These are phyloP conservation scores for Serendipita sp. DNA, from an alignment of 768 basidiomycete genomes.

Conservation along the genomic window DNA sequence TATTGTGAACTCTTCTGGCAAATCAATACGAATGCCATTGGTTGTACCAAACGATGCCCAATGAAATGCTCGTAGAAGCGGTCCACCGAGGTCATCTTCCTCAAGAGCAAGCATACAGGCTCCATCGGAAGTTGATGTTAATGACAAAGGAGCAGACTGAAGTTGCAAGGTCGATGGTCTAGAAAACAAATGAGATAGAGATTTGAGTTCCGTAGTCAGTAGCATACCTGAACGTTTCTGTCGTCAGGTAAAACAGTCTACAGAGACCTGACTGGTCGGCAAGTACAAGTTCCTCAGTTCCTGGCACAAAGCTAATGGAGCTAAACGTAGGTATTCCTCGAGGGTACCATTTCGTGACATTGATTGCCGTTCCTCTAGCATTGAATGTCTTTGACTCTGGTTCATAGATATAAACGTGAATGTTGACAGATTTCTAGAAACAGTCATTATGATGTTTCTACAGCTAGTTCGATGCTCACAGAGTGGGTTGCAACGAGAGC, in stretches of 20 bases:
- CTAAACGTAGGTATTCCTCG: not conserved
- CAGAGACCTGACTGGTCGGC: not conserved
- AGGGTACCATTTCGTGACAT: not conserved
- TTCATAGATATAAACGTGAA: slow-evolving; percentile 2
- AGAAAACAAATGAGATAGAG: not conserved
- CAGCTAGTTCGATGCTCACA: not conserved
- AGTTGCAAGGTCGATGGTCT: not conserved
- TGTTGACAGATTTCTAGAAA: not conserved
- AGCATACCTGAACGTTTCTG: not conserved
- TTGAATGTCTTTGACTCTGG: not conserved
- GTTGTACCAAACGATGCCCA: slow-evolving; percentile 36
- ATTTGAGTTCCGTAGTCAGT: not conserved
- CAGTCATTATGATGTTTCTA: not conserved
- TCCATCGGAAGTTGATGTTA: slow-evolving; percentile 30
- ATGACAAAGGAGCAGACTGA: slow-evolving; percentile 12
- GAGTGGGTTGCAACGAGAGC: not conserved
- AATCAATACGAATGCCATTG: slow-evolving; percentile 24
- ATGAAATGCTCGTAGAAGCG: slow-evolving; percentile 30
- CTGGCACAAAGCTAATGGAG: not conserved
- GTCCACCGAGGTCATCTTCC: slow-evolving; percentile 10
- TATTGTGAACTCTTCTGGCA: slow-evolving; percentile 6
- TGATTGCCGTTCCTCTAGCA: not conserved
- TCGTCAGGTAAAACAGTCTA: not conserved
- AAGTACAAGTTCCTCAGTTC: not conserved
- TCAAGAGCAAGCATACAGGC: slow-evolving; percentile 32